Conservation (phyloP, 768 basidiomycete species). For the Stropharia rugosoannulata region DNA sequence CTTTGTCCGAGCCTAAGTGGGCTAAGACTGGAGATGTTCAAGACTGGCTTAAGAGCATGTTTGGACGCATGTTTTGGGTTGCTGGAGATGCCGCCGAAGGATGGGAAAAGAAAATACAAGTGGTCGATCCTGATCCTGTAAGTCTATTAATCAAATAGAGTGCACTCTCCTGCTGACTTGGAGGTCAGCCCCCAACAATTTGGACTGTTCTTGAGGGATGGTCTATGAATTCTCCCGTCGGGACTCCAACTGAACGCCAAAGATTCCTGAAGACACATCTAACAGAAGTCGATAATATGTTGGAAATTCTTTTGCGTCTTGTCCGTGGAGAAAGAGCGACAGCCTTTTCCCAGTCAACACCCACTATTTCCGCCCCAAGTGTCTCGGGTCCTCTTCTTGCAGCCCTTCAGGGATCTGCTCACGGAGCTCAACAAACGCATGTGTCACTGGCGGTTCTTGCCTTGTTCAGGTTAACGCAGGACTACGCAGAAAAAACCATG, state of each 20-base stretch:
- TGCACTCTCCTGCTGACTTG: slow-evolving; percentile 1
- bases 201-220: slow-evolving; percentile 89
- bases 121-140: slow-evolving; percentile 94
- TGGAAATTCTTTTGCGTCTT: slow-evolving; percentile 91
- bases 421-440: slow-evolving; percentile 89
- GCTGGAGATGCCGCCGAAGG: slow-evolving; percentile 81
- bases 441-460: slow-evolving; percentile 92
- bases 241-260: slow-evolving; percentile 72
- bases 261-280: slow-evolving; percentile 90
- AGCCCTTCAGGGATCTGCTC: slow-evolving; percentile 76
- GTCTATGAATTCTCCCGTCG: slow-evolving; percentile 82
- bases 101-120: slow-evolving; percentile 93
- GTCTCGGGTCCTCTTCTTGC: slow-evolving; percentile 70
- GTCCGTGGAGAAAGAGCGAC: slow-evolving; percentile 87
- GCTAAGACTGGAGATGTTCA: slow-evolving; percentile 93
- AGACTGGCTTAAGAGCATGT: slow-evolving; percentile 89
- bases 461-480: slow-evolving; percentile 81
- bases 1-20: slow-evolving; percentile 96
- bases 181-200: slow-evolving; percentile 80
- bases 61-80: slow-evolving; percentile 86
- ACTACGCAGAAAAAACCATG: slow-evolving; percentile 73
- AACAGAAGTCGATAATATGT: slow-evolving; percentile 80
- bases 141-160: slow-evolving; percentile 26
- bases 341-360: slow-evolving; percentile 62
- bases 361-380: slow-evolving; percentile 58